Percentiles rank a stretch among this genome's conserved stretches.
phyloP scores from a whole-genome alignment of 805 yeast genomes.

The Metschnikowia shivogae region DNA sequence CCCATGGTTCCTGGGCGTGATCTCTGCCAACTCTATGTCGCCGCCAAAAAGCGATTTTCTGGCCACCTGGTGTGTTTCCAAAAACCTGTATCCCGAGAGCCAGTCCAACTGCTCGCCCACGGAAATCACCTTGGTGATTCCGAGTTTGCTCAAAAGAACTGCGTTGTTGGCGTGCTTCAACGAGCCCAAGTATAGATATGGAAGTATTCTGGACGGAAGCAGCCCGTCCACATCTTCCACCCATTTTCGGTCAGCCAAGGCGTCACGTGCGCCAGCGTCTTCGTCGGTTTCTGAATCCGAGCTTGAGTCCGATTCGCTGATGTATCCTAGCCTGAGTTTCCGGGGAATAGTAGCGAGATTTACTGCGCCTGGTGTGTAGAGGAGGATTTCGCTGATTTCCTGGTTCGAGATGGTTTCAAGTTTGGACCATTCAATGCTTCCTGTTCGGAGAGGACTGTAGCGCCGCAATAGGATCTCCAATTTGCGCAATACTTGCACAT shows the following conservation, averaged over 20 bases:
- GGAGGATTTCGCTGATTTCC: slow-evolving; percentile 35
- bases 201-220: slow-evolving; percentile 77
- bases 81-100: slow-evolving; percentile 40
- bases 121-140: slow-evolving; percentile 70
- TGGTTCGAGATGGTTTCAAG: slow-evolving; percentile 26
- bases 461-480: slow-evolving; percentile 58
- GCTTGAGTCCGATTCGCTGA: slow-evolving; percentile 21
- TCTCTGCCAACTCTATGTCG: slow-evolving; percentile 28
- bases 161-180: slow-evolving; percentile 75
- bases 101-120: slow-evolving; percentile 81
- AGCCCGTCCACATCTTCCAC: slow-evolving; percentile 54
- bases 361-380: slow-evolving; percentile 9
- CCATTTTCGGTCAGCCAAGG: slow-evolving; percentile 25
- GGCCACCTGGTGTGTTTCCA: slow-evolving; percentile 20
- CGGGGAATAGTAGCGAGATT: slow-evolving; percentile 8
- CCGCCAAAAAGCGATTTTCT: slow-evolving; percentile 26
- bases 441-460: slow-evolving; percentile 48
- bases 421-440: slow-evolving; percentile 25
- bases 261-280: slow-evolving; percentile 1
- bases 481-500: slow-evolving; percentile 60
- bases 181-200: slow-evolving; percentile 83
- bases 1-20: slow-evolving; percentile 18
- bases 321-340: slow-evolving; percentile 25
- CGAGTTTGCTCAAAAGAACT: slow-evolving; percentile 56
- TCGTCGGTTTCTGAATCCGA: slow-evolving; percentile 17